phyloP scores from a whole-genome alignment of 768 basidiomycete genomes.

The Lactarius trivialis region DNA sequence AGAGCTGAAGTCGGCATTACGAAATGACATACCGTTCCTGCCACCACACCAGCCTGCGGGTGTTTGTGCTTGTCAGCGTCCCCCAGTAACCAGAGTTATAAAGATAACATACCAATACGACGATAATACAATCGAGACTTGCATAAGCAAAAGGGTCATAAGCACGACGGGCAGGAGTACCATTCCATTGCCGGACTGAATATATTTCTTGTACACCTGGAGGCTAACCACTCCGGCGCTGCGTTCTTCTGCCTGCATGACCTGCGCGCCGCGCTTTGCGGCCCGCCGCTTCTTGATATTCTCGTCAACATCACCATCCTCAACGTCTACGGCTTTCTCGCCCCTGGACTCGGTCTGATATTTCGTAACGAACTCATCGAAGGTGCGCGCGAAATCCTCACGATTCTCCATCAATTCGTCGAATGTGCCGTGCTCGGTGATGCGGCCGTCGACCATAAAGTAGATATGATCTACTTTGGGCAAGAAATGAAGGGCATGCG shows the following conservation, averaged over 20 bases:
- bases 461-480: conserved; percentile 84
- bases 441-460: conserved; percentile 65
- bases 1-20: not conserved
- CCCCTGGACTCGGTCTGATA: conserved; percentile 43
- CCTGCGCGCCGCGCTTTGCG: conserved; percentile 38
- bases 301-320: conserved; percentile 31
- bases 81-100: not conserved
- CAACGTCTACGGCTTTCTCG: conserved; percentile 37
- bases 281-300: conserved; percentile 33
- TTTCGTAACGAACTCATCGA: conserved; percentile 57
- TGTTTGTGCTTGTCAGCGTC: not conserved
- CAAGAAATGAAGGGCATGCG: conserved; percentile 87
- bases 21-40: conserved; percentile 46
- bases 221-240: conserved; percentile 64
- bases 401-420: conserved; percentile 55
- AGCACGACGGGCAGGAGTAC: conserved; percentile 62
- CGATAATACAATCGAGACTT: conserved; percentile 64
- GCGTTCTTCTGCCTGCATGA: conserved; percentile 84
- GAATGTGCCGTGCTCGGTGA: conserved; percentile 79
- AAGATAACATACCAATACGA: conserved; percentile 57
- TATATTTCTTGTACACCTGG: conserved; percentile 50
- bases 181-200: conserved; percentile 60
- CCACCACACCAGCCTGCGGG: conserved; percentile 75
- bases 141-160: conserved; percentile 54
- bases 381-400: conserved; percentile 48